Conservation (phyloP, 805 yeast genomes). For the Saccharomyces mikatae region DNA sequence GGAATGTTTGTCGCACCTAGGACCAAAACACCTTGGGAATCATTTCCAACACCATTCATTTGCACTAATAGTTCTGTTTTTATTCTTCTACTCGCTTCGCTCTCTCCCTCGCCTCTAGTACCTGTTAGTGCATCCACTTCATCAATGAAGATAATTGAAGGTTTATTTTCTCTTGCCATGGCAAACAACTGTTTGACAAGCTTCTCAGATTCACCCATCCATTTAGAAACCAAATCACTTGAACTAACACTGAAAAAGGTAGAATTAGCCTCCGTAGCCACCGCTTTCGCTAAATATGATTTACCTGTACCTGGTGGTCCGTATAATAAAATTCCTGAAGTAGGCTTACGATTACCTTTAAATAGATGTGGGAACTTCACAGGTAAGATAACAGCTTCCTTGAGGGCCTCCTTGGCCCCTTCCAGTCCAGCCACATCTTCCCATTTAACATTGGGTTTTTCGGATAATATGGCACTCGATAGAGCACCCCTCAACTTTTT, state of each 20-base stretch:
- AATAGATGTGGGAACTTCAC: constrained; percentile 93
- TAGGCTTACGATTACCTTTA: constrained; percentile 89
- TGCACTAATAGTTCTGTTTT: constrained; percentile 93
- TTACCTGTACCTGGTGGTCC: constrained; percentile 99
- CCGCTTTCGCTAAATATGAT: constrained; percentile 93
- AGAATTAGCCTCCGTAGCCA: constrained; percentile 96
- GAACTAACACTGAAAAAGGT: constrained; percentile 96
- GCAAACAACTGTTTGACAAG: constrained; percentile 88
- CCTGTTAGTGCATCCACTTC: constrained; percentile 98
- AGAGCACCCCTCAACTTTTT: constrained; percentile 86
- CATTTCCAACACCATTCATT: constrained; percentile 98
- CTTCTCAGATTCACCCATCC: constrained; percentile 99
- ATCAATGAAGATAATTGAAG: constrained; percentile 92
- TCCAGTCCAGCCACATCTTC: constrained; percentile 94
- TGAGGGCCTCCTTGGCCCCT: constrained; percentile 88
- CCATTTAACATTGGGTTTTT: constrained; percentile 91
- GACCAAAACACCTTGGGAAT: constrained; percentile 83
- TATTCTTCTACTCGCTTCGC: constrained; percentile 92
- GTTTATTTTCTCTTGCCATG: constrained; percentile 95
- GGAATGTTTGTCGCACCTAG: constrained; percentile 98
- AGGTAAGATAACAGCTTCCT: constrained; percentile 95
- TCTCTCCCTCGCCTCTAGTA: constrained; percentile 95
- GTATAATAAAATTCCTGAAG: constrained; percentile 78
- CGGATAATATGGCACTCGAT: constrained; percentile 84
- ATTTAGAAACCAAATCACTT: constrained; percentile 89